Evolutionary conservation across 1,139 yeast genomes (phyloP).

Genomic region (Yamadazyma atmosphaerica): DNA sequence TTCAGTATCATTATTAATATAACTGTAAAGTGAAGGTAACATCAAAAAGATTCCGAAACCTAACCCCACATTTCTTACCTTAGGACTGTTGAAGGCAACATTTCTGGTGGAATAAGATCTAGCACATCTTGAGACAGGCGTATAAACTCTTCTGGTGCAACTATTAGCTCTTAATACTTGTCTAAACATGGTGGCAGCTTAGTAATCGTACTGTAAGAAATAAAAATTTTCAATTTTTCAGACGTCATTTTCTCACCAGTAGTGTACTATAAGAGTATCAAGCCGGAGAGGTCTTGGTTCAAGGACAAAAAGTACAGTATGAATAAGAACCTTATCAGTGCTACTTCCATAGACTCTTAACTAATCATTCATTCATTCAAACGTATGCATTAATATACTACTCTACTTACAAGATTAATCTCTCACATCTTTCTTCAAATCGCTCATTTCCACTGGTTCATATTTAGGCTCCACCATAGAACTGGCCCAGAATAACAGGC

Average conservation of each 20-base stretch:
- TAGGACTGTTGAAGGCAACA: neutral
- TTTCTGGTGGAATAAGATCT: neutral
- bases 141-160: neutral
- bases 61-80: neutral
- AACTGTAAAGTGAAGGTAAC: neutral
- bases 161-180: neutral
- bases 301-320: neutral
- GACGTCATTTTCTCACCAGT: neutral
- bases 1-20: neutral
- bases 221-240: neutral
- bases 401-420: neutral
- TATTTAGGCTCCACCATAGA: slow-evolving; percentile 15
- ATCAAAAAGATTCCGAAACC: neutral
- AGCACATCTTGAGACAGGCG: neutral
- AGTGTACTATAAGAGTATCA: neutral
- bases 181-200: neutral
- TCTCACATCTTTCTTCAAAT: slow-evolving; percentile 23
- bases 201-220: neutral
- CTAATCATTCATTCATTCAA: neutral
- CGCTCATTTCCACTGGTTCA: slow-evolving; percentile 15
- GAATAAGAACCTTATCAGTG: too few species aligned
- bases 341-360: too few species aligned
- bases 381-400: too few species aligned
- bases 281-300: neutral
- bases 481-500: slow-evolving; percentile 38